phyloP scores from a whole-genome alignment of 768 basidiomycete species.

The Boletus speciosus region DNA sequence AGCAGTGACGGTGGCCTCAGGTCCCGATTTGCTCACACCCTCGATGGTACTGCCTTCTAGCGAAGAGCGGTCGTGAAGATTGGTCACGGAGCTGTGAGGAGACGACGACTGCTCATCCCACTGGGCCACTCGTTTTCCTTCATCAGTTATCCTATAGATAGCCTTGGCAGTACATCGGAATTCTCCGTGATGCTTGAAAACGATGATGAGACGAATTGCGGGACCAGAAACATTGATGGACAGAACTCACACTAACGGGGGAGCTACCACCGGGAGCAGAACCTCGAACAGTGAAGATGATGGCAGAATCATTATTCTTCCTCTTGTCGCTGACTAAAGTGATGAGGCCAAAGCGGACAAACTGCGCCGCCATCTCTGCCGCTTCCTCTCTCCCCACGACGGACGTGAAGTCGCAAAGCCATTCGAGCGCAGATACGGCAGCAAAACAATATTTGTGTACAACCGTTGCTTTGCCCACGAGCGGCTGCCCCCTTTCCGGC shows the following conservation, averaged over 20 bases:
- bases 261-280: slow-evolving; percentile 73
- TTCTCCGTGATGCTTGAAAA: slow-evolving; percentile 80
- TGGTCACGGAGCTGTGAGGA: slow-evolving; percentile 62
- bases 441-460: slow-evolving; percentile 74
- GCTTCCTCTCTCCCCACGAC: slow-evolving; percentile 95
- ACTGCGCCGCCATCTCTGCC: slow-evolving; percentile 96
- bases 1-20: slow-evolving; percentile 30
- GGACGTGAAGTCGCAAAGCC: slow-evolving; percentile 97
- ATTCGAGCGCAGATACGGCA: slow-evolving; percentile 86
- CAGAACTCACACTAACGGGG: slow-evolving; percentile 58
- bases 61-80: slow-evolving; percentile 60
- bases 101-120: slow-evolving; percentile 68
- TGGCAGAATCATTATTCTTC: slow-evolving; percentile 87
- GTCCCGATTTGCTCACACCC: slow-evolving; percentile 20
- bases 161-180: slow-evolving; percentile 96
- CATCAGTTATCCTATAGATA: slow-evolving; percentile 91
- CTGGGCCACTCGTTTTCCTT: slow-evolving; percentile 79
- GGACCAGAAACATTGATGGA: background rate
- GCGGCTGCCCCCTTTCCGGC: slow-evolving; percentile 59
- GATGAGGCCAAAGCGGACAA: slow-evolving; percentile 92
- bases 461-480: slow-evolving; percentile 42
- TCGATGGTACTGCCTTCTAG: slow-evolving; percentile 40
- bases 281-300: slow-evolving; percentile 89
- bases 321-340: slow-evolving; percentile 85
- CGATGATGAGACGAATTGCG: slow-evolving; percentile 6